These are phyloP conservation scores for Globisporangium viniferum DNA, from an alignment of 352 stramenopile genomes.

Conservation along the genomic window DNA sequence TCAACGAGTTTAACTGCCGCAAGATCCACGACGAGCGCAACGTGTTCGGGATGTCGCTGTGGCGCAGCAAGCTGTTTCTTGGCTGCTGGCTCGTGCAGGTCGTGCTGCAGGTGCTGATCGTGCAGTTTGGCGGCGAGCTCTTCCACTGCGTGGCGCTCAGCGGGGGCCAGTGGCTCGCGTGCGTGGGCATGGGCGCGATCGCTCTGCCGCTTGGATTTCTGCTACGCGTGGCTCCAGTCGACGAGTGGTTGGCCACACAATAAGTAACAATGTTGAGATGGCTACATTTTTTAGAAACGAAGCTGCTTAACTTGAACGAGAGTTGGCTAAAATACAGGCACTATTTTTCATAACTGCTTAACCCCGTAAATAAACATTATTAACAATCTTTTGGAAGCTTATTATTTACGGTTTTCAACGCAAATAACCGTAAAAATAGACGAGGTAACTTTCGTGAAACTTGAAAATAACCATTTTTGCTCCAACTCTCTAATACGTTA, in stretches of 20 bases:
- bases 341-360: too few relatives aligned
- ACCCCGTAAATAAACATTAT: too few relatives aligned
- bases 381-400: too few relatives aligned
- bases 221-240: constrained; percentile 2
- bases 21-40: constrained; percentile 72
- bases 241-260: neutral
- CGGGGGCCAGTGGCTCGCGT: constrained; percentile 23
- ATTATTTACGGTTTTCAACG: too few relatives aligned
- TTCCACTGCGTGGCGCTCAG: constrained; percentile 22
- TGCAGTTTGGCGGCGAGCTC: constrained; percentile 76
- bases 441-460: too few relatives aligned
- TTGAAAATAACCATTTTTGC: too few relatives aligned
- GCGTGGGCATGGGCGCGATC: constrained; percentile 18
- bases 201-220: constrained; percentile 32
- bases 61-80: constrained; percentile 59
- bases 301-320: neutral
- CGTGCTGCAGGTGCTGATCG: constrained; percentile 86
- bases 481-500: too few relatives aligned
- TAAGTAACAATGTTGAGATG: too few relatives aligned
- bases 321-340: neutral
- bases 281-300: too few relatives aligned
- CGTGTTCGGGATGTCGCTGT: neutral
- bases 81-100: constrained; percentile 76
- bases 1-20: constrained; percentile 81
- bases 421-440: too few relatives aligned